Percentiles rank a stretch among this genome's conserved stretches.
Evolutionary conservation across 495 filamentous ascomycete species (phyloP).

Genomic region (Glutinoglossum americanum): DNA sequence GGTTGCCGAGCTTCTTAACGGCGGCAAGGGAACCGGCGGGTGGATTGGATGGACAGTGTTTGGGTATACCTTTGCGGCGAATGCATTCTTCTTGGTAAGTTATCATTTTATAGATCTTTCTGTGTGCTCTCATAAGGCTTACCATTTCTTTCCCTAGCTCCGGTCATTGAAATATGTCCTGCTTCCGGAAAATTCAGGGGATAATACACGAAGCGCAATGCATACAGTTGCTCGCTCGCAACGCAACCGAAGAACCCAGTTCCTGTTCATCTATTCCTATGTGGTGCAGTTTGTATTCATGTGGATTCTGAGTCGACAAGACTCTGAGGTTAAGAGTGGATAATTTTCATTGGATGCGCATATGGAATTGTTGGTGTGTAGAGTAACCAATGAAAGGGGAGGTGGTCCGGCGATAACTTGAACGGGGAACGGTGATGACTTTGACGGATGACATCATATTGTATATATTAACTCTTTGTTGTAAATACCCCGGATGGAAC

Average conservation of each 20-base stretch:
- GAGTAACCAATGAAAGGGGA: background rate
- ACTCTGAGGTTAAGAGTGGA: slow-evolving; percentile 1
- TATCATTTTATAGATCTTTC: background rate
- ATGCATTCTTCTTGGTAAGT: slow-evolving; percentile 81
- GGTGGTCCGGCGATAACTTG: background rate
- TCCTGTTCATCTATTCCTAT: slow-evolving; percentile 89
- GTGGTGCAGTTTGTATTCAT: slow-evolving; percentile 84
- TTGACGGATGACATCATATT: background rate
- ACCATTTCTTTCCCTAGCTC: slow-evolving; percentile 30
- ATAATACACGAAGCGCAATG: slow-evolving; percentile 38
- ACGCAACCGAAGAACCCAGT: slow-evolving; percentile 77
- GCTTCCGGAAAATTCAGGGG: slow-evolving; percentile 57
- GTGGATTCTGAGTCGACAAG: slow-evolving; percentile 61
- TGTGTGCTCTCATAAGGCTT: background rate
- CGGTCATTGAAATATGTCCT: slow-evolving; percentile 90
- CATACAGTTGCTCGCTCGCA: slow-evolving; percentile 68
- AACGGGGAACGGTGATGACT: background rate
- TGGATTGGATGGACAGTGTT: slow-evolving; percentile 83
- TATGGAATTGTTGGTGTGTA: background rate
- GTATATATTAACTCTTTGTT: background rate
- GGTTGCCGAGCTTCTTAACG: slow-evolving; percentile 52
- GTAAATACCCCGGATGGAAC: background rate
- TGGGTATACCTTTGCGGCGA: slow-evolving; percentile 72
- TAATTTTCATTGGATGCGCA: background rate
- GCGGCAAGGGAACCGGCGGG: slow-evolving; percentile 56